Conservation (phyloP, 2,329 filamentous ascomycete genomes). For the Sporothrix schenckii region DNA sequence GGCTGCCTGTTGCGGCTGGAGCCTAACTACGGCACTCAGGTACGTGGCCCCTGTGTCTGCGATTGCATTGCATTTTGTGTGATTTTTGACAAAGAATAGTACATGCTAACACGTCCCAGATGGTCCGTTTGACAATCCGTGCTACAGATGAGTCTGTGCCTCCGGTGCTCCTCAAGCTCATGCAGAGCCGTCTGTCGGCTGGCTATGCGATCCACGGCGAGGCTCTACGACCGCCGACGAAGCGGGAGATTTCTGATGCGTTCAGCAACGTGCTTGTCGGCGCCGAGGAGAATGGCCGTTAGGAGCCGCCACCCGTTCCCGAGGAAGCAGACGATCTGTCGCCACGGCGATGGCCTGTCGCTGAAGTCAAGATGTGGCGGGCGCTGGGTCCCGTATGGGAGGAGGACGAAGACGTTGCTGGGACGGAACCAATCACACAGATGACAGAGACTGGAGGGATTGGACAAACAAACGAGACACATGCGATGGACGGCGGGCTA, state of each 20-base stretch:
- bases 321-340: background rate
- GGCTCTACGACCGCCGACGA: conserved; percentile 48
- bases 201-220: conserved; percentile 53
- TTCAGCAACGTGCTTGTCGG: conserved; percentile 61
- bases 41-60: conserved; percentile 50
- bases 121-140: conserved; percentile 91
- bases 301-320: conserved; percentile 20
- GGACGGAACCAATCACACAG: background rate
- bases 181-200: conserved; percentile 77
- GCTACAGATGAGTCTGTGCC: conserved; percentile 92
- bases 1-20: conserved; percentile 91
- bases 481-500: background rate
- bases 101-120: conserved; percentile 57
- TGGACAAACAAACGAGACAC: background rate
- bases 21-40: conserved; percentile 89
- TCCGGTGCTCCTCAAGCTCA: conserved; percentile 74
- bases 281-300: conserved; percentile 30
- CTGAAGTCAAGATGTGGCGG: background rate
- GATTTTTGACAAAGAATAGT: background rate
- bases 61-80: background rate
- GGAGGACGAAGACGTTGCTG: background rate
- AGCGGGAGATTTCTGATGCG: conserved; percentile 57
- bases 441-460: no score
- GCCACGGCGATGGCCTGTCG: background rate
- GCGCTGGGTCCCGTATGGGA: conserved; percentile 7